Evolutionary conservation across 495 filamentous ascomycete genomes (phyloP), one percentile per base, ranked within the genome.

Genomic region (Cudoniella acicularis): DNA sequence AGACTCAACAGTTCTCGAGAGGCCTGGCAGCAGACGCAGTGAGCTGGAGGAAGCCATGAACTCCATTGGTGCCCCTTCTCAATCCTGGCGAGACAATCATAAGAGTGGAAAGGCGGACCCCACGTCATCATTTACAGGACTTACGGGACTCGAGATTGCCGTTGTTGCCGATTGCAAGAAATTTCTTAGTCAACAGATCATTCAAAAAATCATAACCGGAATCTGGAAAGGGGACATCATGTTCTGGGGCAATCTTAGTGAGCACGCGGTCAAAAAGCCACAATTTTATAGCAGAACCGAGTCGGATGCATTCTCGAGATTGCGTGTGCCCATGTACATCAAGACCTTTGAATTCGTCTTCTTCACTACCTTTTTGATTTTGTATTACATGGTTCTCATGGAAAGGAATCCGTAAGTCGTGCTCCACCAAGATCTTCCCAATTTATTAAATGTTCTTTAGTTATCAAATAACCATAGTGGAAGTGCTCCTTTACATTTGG

Each of bases 151-250:
- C 16, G 93, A 97, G 68, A 92, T 98, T 65, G 93, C 92, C 40
- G 85, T 88, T 40, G 85, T 96, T 26, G 88, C 87, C n/a, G 83
- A 88, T 61, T 91, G 92, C 22, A 98, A 96, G 72, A 87, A 87
- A 26, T 98, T 96, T 63, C 80, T 96, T 13, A 90, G 89, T 69
- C 92, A 96, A 69, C 77, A 78, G 51, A 80, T 91, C 8, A 87
- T 98, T 26, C 93, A 97, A 65, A 88, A 87, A 61, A 87, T 96
- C 56, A 85, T 96, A 45, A 86, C 91, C 55, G 88, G 89, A 45
- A 92, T 96, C 54, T 96, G 93, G 93, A 85, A 85, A 47, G 93
- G 92, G 20, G 84, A 92, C 56, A 96, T 97, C 58, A 85, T 92
- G 17, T 96, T 96, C 67, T 98, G 92, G 92, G 87, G 96, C 60